phyloP scores from a whole-genome alignment of 345 rosid species.

The Aquilaria malaccensis region DNA sequence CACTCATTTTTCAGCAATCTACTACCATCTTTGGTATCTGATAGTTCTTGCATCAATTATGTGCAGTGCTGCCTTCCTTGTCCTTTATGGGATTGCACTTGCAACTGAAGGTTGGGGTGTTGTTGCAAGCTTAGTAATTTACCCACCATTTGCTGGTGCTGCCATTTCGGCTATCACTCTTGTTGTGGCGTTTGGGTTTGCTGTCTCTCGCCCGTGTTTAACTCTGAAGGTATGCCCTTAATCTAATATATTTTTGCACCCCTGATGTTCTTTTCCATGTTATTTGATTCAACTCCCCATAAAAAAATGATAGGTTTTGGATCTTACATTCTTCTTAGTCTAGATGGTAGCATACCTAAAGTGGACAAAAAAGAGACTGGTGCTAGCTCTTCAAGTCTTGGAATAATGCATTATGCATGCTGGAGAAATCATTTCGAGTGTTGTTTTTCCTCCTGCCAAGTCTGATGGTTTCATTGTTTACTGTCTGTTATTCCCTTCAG shows the following conservation, averaged over 20 bases:
- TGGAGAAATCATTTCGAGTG: too few species aligned
- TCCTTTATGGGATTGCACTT: slow-evolving; percentile 95
- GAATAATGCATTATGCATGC: too few species aligned
- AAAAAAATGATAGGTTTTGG: not conserved
- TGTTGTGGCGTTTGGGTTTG: slow-evolving; percentile 97
- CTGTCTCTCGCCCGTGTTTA: slow-evolving; percentile 98
- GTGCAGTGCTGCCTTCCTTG: slow-evolving; percentile 87
- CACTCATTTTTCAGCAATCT: slow-evolving; percentile 11
- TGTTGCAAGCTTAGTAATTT: slow-evolving; percentile 92
- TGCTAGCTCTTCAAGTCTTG: too few species aligned
- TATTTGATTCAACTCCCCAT: too few species aligned
- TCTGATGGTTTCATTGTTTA: slow-evolving; percentile 8
- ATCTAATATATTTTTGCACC: slow-evolving; percentile 2
- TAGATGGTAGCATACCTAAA: too few species aligned
- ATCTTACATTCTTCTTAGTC: not conserved
- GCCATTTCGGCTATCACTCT: slow-evolving; percentile 97
- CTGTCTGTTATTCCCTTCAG: slow-evolving; percentile 39
- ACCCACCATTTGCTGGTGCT: slow-evolving; percentile 99
- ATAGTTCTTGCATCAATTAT: slow-evolving; percentile 10
- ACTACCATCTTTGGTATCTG: slow-evolving; percentile 13
- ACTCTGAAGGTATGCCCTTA: slow-evolving; percentile 70
- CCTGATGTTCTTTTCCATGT: slow-evolving; percentile 1
- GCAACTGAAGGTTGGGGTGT: slow-evolving; percentile 99
- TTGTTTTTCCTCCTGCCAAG: slow-evolving; percentile 2
- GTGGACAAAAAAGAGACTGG: too few species aligned